Percentiles rank a stretch among this genome's conserved stretches.
Evolutionary conservation across 2,329 filamentous ascomycete species (phyloP).

Genomic region (Magnaporthiopsis rhizophila): DNA sequence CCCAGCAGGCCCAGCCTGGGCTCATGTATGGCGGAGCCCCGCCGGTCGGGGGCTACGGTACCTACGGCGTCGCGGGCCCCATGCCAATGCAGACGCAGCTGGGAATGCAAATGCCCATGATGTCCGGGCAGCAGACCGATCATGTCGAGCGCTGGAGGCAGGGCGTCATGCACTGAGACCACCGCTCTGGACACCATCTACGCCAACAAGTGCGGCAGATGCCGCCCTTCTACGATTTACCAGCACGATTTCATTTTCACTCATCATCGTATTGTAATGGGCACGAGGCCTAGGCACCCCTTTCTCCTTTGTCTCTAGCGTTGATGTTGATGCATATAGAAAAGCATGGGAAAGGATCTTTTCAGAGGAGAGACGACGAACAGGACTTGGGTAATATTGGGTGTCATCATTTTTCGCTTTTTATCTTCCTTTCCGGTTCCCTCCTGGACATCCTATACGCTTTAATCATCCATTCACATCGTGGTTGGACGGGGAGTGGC

Average conservation of each 20-base stretch:
- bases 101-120: constrained; percentile 10
- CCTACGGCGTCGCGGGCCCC: constrained; percentile 1
- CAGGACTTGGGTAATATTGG: not conserved
- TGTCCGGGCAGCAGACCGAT: constrained; percentile 19
- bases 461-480: not conserved
- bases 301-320: not conserved
- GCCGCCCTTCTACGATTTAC: not conserved
- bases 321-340: not conserved
- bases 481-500: not conserved
- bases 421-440: not conserved
- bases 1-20: not conserved
- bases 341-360: not conserved
- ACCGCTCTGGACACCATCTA: not conserved
- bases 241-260: not conserved
- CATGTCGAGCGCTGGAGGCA: constrained; percentile 27
- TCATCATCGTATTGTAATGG: not conserved
- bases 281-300: not conserved
- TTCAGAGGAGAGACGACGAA: not conserved
- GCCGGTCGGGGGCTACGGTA: not conserved
- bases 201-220: not conserved
- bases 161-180: constrained; percentile 17
- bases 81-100: constrained; percentile 12
- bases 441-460: not conserved
- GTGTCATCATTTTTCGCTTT: not conserved
- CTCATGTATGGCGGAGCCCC: not conserved